Conservation (phyloP, 192 early-diverging fungal species). For the Jimgerdemannia flammicorona region DNA sequence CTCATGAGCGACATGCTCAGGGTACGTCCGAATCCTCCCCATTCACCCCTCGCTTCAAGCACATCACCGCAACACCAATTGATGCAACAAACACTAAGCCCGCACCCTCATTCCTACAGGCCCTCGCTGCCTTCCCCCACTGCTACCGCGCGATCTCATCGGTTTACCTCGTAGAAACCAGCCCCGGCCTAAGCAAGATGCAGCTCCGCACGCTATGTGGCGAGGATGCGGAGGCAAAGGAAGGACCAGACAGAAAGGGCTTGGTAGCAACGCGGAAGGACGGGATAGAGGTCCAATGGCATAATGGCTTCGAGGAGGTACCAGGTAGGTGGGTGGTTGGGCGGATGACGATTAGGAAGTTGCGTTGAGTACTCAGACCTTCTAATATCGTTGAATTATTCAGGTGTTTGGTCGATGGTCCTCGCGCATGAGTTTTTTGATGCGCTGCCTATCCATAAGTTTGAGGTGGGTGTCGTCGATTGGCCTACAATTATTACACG, state of each 20-base stretch:
- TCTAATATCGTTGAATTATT: neutral
- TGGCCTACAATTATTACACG: too few species aligned
- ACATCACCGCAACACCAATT: too few species aligned
- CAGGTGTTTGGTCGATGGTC: slow-evolving; percentile 60
- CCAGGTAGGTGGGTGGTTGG: slow-evolving; percentile 28
- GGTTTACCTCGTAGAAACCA: slow-evolving; percentile 85
- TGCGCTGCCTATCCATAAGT: slow-evolving; percentile 87
- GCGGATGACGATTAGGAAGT: neutral
- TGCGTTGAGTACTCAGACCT: neutral
- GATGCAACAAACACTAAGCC: too few species aligned
- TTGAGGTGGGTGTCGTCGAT: slow-evolving; percentile 47
- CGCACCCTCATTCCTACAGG: slow-evolving; percentile 21
- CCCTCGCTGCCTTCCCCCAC: slow-evolving; percentile 60
- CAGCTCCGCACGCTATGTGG: slow-evolving; percentile 55
- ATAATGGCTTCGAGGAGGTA: slow-evolving; percentile 62
- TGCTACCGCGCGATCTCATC: slow-evolving; percentile 57
- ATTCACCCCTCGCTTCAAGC: neutral
- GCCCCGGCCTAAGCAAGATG: slow-evolving; percentile 65
- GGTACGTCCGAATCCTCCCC: slow-evolving; percentile 29
- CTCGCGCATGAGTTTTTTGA: slow-evolving; percentile 98
- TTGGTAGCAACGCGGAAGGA: slow-evolving; percentile 22
- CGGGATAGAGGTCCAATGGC: slow-evolving; percentile 52
- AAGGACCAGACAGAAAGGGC: slow-evolving; percentile 24
- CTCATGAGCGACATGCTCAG: slow-evolving; percentile 90
- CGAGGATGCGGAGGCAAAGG: slow-evolving; percentile 9